Evolutionary conservation across 306 rosid species (phyloP), one percentile per base, ranked within the genome.

Genomic region (Mucuna pruriens): DNA sequence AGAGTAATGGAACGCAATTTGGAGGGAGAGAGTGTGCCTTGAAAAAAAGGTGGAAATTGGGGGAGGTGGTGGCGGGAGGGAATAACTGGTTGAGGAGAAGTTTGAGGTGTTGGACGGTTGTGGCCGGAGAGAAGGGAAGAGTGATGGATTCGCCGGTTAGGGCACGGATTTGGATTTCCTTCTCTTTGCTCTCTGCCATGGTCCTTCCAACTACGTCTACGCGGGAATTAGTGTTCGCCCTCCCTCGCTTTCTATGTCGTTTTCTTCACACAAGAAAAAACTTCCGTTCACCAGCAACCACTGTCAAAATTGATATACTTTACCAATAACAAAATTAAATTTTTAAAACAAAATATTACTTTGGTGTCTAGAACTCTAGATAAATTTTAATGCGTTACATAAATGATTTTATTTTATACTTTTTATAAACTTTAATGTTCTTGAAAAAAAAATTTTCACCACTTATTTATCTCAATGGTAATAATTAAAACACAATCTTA

Each of bases 21-120:
- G 10, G 5, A n/a, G 33, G 9, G 61, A 33, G 44, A 10, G 61
- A 1, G 54, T 29, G 74, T 87, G 49, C 98, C 99, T 89, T 89
- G 82, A 83, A 88, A 49, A 91, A 95, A n/a, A 90, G 92, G 85
- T 95, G 98, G 68, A 95, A 95, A 86, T 86, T 86, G 84, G 93
- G 88, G 83, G 87, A 85, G 52, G 26, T 60, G 36, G 87, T 70
- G 84, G 92, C 94, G 22, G 92, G 87, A 45, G 90, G 80, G 86
- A 95, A 93, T 2, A 78, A 80, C 19, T 42, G 92, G 63, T 46
- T 34, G 86, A 95, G 97, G 9, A 90, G 86, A 62, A 88, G 90
- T 87, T 91, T 93, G 83, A 95, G 92, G 81, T 84, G 80, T 22
- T 82, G 81, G 45, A 93, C 69, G 82, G 95, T 87, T 19, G 44